Evolutionary conservation across 2,329 filamentous ascomycete genomes (phyloP).

Genomic region (Trichophyton schoenleinii): DNA sequence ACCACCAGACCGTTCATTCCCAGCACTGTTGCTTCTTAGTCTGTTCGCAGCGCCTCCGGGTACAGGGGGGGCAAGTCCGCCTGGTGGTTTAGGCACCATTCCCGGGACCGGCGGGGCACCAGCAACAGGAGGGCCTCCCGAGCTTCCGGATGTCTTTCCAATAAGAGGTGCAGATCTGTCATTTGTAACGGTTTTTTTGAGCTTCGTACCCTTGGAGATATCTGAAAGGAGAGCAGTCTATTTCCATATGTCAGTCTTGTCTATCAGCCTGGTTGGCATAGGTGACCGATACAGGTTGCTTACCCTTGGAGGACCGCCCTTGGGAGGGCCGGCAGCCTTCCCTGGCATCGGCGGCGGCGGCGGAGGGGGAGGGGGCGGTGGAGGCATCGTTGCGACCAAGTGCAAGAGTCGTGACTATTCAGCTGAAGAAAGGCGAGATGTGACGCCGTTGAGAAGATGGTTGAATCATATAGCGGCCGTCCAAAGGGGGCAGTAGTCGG

Average conservation of each 20-base stretch:
- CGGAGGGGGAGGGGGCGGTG: constrained; percentile 40
- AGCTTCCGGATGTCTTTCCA: constrained; percentile 42
- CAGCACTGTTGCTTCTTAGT: constrained; percentile 68
- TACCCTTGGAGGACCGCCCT: constrained; percentile 33
- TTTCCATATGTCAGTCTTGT: neutral
- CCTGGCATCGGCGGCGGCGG: constrained; percentile 55
- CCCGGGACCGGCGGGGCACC: constrained; percentile 73
- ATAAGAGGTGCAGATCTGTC: constrained; percentile 76
- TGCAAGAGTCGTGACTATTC: neutral
- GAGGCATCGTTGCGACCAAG: constrained; percentile 26
- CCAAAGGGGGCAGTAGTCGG: neutral
- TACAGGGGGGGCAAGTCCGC: constrained; percentile 58
- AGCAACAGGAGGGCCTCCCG: constrained; percentile 50
- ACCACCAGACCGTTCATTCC: constrained; percentile 24
- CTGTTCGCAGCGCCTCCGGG: constrained; percentile 46
- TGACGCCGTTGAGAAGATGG: neutral
- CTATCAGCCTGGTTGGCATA: too few species aligned
- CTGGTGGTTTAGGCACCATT: constrained; percentile 42
- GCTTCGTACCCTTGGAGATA: constrained; percentile 64
- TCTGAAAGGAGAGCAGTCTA: constrained; percentile 79
- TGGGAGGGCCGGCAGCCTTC: constrained; percentile 40
- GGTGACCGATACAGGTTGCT: neutral
- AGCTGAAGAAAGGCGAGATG: neutral
- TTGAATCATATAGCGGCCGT: constrained; percentile 4
- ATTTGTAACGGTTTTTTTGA: constrained; percentile 84